phyloP scores from a whole-genome alignment of 495 filamentous ascomycete genomes.

The Penicillium egyptiacum region DNA sequence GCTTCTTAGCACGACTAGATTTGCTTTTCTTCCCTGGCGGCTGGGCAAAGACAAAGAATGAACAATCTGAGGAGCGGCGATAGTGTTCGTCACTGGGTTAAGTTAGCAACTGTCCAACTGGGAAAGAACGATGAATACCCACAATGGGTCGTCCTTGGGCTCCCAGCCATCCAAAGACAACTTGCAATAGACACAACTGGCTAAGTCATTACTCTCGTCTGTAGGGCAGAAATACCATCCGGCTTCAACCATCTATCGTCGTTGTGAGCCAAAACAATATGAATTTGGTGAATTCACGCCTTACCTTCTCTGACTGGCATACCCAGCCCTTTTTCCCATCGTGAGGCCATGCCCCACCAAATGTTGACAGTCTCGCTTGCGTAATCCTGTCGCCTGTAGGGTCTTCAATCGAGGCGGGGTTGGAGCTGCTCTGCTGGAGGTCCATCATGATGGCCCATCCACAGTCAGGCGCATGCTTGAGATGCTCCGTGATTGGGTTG shows the following conservation, averaged over 20 bases:
- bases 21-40: conserved; percentile 47
- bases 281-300: not conserved
- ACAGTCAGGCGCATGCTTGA: conserved; percentile 76
- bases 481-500: conserved; percentile 76
- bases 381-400: conserved; percentile 67
- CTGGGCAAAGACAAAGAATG: conserved; percentile 67
- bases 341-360: conserved; percentile 77
- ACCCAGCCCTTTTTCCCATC: conserved; percentile 84
- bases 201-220: conserved; percentile 75
- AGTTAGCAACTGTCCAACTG: conserved; percentile 28
- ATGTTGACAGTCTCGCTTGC: conserved; percentile 78
- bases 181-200: conserved; percentile 84
- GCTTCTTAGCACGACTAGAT: conserved; percentile 50
- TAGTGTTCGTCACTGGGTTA: conserved; percentile 75
- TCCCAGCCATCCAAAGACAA: conserved; percentile 90
- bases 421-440: conserved; percentile 64
- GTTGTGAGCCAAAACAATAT: conserved; percentile 20
- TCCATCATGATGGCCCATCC: conserved; percentile 83
- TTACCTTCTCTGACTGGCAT: conserved; percentile 82
- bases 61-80: conserved; percentile 72
- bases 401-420: conserved; percentile 64
- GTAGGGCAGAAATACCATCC: conserved; percentile 93
- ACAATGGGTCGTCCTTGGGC: conserved; percentile 82
- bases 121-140: conserved; percentile 37
- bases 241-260: conserved; percentile 76